Conservation (phyloP, 148 eudicot species). For the Chenopodium formosanum region DNA sequence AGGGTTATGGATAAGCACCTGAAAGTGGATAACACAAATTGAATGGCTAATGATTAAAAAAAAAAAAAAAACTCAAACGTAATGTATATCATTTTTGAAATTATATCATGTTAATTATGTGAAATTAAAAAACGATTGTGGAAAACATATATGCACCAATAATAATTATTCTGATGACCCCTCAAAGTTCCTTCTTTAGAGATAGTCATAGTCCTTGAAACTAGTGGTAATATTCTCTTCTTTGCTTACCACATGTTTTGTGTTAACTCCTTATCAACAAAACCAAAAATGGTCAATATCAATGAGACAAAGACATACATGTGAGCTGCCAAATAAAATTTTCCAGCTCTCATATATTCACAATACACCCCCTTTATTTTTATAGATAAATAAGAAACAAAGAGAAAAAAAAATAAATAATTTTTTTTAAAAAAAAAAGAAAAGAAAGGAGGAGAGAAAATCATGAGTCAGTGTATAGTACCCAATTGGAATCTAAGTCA, state of each 20-base stretch:
- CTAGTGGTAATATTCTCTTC: slow-evolving; percentile 19
- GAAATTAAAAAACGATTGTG: background rate
- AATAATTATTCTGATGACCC: slow-evolving; percentile 11
- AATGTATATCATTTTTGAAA: too few species aligned
- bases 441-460: slow-evolving; percentile 6
- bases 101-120: too few species aligned
- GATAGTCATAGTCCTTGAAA: slow-evolving; percentile 10
- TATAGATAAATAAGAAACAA: background rate
- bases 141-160: background rate
- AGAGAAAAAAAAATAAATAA: background rate
- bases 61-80: background rate
- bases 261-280: slow-evolving; percentile 18
- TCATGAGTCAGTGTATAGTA: slow-evolving; percentile 40
- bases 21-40: too few species aligned
- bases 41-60: background rate
- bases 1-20: too few species aligned
- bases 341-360: background rate
- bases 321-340: slow-evolving; percentile 26
- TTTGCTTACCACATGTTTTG: slow-evolving; percentile 28
- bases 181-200: slow-evolving; percentile 1
- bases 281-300: slow-evolving; percentile 15
- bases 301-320: slow-evolving; percentile 22
- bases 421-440: background rate
- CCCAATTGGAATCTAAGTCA: slow-evolving; percentile 45
- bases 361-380: background rate